Base-by-base conservation (phyloP, 208 protist genomes). In the Trypanosoma cruzi region DNA sequence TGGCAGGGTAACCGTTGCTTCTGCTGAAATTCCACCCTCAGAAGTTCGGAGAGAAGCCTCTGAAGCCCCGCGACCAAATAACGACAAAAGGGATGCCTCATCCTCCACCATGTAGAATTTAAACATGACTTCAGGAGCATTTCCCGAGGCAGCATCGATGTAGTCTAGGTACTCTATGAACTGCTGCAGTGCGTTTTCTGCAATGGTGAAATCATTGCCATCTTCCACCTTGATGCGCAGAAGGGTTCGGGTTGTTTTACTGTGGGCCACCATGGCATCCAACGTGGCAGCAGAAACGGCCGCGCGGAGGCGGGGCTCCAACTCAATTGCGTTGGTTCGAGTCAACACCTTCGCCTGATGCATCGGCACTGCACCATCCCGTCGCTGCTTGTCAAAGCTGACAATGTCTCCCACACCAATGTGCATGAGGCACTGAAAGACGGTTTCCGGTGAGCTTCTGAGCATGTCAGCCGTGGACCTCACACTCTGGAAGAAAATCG, bases 341-440 rank as follows among this genome's bases (percentile, higher is more conserved):
- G 88, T 58, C 16, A 96, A 75, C n/a, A 97, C 90, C 59, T 97
- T 97, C 8, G 85, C 89, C 73, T 97, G 93, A 71, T 95, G 93
- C 88, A 97, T 96, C 8, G 90, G 93, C 22, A 97, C 86, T 1
- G 64, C 73, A 3, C 87, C 90, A 57, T 93, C 84, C 24, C 86
- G 80, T 37, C 88, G 77, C 64, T 96, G 93, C 22, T 71, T 73
- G 64, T 95, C 89, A 67, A 95, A 95, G 63, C 77, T 94, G 1
- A 92, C 87, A 28, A 77, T 73, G 26, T 80, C 85, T 48, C 87
- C 86, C 1, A 91, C 61, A 68, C 88, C 88, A 49, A 96, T 90
- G 63, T 90, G 80, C 85, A 96, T 93, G 44, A 95, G 86, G 34
- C 85, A 88, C 73, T 96, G 92, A 62, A 96, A 96, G 3, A 93